Conservation (phyloP, 805 yeast genomes). For the Candida chilensis region DNA sequence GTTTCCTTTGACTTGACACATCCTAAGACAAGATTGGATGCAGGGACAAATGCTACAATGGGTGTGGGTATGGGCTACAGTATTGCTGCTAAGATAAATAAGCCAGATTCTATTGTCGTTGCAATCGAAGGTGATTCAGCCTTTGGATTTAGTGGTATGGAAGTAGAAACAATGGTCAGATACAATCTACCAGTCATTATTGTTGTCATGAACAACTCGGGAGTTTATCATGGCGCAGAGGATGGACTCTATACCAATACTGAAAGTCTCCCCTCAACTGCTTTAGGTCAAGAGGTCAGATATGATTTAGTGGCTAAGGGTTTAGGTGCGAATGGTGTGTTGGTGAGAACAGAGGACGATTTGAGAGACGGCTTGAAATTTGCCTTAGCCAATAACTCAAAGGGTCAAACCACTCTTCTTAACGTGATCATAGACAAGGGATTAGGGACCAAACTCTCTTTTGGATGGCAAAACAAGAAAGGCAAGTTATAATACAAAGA, state of each 20-base stretch:
- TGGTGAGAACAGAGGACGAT: constrained; percentile 30
- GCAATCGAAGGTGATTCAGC: constrained; percentile 74
- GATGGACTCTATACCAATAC: constrained; percentile 9
- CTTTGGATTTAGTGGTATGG: constrained; percentile 67
- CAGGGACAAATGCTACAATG: constrained; percentile 75
- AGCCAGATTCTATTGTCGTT: constrained; percentile 34
- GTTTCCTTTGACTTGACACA: constrained; percentile 43
- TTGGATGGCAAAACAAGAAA: constrained; percentile 62
- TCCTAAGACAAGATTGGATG: constrained; percentile 54
- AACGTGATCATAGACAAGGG: constrained; percentile 61
- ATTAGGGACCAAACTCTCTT: constrained; percentile 40
- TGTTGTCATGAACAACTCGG: constrained; percentile 65
- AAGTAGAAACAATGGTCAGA: constrained; percentile 61
- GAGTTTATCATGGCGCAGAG: constrained; percentile 59
- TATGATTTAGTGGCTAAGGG: constrained; percentile 49
- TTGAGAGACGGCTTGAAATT: constrained; percentile 20
- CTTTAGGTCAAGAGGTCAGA: constrained; percentile 43
- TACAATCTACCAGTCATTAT: constrained; percentile 42
- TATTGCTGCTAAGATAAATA: constrained; percentile 43
- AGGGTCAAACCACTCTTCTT: constrained; percentile 32
- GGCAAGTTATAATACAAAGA: constrained; percentile 1
- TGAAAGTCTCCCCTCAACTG: constrained; percentile 44
- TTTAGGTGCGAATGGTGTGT: constrained; percentile 47
- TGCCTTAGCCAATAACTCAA: constrained; percentile 12
- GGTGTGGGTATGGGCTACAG: constrained; percentile 69